phyloP scores from a whole-genome alignment of 768 basidiomycete genomes.

The Serendipita sp. region DNA sequence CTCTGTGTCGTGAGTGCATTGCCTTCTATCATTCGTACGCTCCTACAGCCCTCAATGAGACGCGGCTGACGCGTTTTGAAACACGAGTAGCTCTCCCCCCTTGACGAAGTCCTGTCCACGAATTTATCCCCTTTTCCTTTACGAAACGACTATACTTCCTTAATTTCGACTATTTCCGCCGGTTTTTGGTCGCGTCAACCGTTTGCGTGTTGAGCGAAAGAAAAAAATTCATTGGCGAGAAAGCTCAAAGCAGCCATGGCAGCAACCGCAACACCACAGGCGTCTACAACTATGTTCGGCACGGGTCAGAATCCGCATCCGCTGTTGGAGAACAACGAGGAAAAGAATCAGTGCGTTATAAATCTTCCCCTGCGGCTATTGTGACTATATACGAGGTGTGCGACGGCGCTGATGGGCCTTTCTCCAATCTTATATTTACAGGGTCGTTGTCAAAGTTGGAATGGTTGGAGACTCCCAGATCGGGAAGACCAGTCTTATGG shows the following conservation, averaged over 20 bases:
- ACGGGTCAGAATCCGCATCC: conserved; percentile 38
- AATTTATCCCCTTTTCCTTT: background rate
- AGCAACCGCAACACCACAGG: conserved; percentile 7
- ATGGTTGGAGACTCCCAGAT: conserved; percentile 99
- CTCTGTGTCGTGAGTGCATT: no score
- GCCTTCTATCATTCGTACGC: no score
- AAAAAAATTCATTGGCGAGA: background rate
- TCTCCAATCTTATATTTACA: conserved; percentile 16
- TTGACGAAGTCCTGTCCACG: no score
- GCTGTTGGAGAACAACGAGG: conserved; percentile 42
- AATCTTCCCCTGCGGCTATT: background rate
- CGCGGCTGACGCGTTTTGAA: no score
- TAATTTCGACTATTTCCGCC: background rate
- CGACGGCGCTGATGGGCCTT: background rate
- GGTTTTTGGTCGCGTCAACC: conserved; percentile 6
- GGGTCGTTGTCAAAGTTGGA: conserved; percentile 94
- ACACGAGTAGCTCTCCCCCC: no score
- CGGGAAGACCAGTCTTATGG: conserved; percentile 98
- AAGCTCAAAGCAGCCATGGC: conserved; percentile 5
- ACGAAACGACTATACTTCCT: background rate
- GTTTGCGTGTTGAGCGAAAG: background rate
- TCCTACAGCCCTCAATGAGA: no score
- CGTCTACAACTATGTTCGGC: conserved; percentile 2
- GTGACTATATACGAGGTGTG: conserved; percentile 1
- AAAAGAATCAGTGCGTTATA: conserved; percentile 47